Conservation (phyloP, 2,329 filamentous ascomycete genomes). For the Pleoardoris graminearum region DNA sequence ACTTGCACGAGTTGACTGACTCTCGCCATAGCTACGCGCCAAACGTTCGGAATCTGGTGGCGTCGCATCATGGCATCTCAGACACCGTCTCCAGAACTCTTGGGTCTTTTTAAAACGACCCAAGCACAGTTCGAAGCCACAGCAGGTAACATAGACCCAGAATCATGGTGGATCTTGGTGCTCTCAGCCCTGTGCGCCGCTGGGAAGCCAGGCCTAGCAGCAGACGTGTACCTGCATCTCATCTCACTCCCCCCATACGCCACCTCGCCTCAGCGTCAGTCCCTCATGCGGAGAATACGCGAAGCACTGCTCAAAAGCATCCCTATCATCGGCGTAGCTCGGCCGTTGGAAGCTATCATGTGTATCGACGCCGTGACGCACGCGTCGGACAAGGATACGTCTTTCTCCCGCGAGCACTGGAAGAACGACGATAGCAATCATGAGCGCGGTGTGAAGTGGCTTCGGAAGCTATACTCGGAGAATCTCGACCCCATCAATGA, state of each 20-base stretch:
- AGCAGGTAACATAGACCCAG: not conserved
- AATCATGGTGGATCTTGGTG: not conserved
- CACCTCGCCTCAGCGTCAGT: conserved; percentile 46
- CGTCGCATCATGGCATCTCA: not conserved
- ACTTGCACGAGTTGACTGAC: too few species aligned
- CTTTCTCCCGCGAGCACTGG: conserved; percentile 56
- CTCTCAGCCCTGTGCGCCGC: not conserved
- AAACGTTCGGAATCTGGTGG: too few species aligned
- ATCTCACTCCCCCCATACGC: conserved; percentile 50
- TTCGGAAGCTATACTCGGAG: conserved; percentile 54
- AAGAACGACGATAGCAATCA: conserved; percentile 58
- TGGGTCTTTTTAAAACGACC: not conserved
- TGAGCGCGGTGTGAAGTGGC: conserved; percentile 56
- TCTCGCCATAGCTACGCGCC: too few species aligned
- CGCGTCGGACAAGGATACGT: conserved; percentile 59
- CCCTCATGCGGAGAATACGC: conserved; percentile 53
- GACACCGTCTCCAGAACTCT: not conserved
- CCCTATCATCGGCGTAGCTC: conserved; percentile 60
- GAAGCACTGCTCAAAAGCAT: conserved; percentile 61
- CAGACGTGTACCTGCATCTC: conserved; percentile 56
- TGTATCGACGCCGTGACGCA: conserved; percentile 54
- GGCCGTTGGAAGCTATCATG: conserved; percentile 60
- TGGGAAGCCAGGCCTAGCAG: not conserved
- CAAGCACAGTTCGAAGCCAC: not conserved
- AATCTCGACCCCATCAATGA: conserved; percentile 28